Evolutionary conservation across 2,329 filamentous ascomycete species (phyloP), one percentile per base, ranked within the genome.

Genomic region (Neopestalotiopsis clavispora): DNA sequence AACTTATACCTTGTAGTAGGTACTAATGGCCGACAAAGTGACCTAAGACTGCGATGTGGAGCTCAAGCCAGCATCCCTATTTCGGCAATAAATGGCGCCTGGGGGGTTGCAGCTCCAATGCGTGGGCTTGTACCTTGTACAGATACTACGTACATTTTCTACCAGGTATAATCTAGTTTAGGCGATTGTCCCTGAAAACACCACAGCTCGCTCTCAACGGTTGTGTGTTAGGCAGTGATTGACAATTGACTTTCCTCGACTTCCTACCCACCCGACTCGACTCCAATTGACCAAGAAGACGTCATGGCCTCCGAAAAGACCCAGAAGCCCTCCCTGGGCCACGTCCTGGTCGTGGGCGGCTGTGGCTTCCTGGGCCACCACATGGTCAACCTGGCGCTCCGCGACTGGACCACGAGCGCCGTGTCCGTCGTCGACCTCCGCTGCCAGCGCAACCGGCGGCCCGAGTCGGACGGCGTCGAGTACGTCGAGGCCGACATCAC

Each of bases 361-460:
- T 95, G 93, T 78, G 93, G 93, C 73, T 95, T 96, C 82, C 87
- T 96, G 17, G 93, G 93, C 78, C 91, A 93, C 82, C 92, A 95
- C 82, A 91, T 95, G 74, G 91, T 95, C 77, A 88, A 91, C 80
- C 87, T 93, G 76, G 86, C 94, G 69, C 84, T 93, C 75, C 86
- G 88, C 76, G 86, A 89, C 79, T 89, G 84, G 77, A 84, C 84
- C 60, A 84, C 83, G 71, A 81, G 80, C 69, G 82, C 85, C 72
- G 88, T 95, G 56, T 87, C 90, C 62, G 92, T 93, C 20, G 82
- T 95, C 74, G 93, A 95, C 80, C 85, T 95, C 72, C 88, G 86
- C 72, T 94, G 91, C 77, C 84, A 85, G 68, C 86, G 89, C 77
- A 94, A 95, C 83, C 89, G 91, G 80, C 88, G 85, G 69, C 80